Percentiles rank a stretch among this genome's conserved stretches.
Evolutionary conservation across 2,329 filamentous ascomycete species (phyloP).

Genomic region (Curvularia hawaiiensis): DNA sequence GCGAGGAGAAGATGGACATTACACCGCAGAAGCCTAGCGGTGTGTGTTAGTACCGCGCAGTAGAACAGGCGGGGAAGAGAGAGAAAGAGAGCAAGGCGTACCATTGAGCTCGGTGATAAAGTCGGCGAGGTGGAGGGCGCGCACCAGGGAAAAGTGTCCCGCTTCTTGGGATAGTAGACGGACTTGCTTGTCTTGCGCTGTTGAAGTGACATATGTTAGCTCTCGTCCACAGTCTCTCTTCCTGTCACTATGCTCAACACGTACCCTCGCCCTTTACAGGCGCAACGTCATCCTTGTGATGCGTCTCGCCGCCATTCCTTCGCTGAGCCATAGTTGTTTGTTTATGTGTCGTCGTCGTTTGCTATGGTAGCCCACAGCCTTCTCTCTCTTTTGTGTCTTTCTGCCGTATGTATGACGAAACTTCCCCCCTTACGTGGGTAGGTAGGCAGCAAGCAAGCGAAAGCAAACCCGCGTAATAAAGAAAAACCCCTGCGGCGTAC

Average conservation of each 20-base stretch:
- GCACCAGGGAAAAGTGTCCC: slow-evolving; percentile 70
- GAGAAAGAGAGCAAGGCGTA: slow-evolving; percentile 22
- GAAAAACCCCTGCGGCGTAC: background rate
- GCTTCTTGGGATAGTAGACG: slow-evolving; percentile 70
- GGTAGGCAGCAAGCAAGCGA: background rate
- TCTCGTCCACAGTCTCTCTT: background rate
- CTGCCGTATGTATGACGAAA: background rate
- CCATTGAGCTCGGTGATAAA: slow-evolving; percentile 84
- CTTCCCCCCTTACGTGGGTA: background rate
- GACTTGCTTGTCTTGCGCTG: slow-evolving; percentile 77
- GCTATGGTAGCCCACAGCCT: background rate
- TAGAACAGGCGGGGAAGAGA: background rate
- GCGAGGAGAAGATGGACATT: slow-evolving; percentile 93
- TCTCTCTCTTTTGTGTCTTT: background rate
- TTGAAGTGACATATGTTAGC: slow-evolving; percentile 14
- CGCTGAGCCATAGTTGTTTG: slow-evolving; percentile 12
- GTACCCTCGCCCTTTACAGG: slow-evolving; percentile 52
- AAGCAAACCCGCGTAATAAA: background rate
- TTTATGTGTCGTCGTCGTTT: background rate
- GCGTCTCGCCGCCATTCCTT: slow-evolving; percentile 17
- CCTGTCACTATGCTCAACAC: slow-evolving; percentile 17
- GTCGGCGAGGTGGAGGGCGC: slow-evolving; percentile 76
- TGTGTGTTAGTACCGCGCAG: background rate
- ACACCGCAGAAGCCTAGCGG: slow-evolving; percentile 77
- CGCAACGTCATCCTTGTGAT: slow-evolving; percentile 47